Percentiles rank a stretch among this genome's conserved stretches.
These are phyloP conservation scores for Berkeleyomyces rouxiae DNA, from an alignment of 2,329 filamentous ascomycete species.

Conservation along the genomic window DNA sequence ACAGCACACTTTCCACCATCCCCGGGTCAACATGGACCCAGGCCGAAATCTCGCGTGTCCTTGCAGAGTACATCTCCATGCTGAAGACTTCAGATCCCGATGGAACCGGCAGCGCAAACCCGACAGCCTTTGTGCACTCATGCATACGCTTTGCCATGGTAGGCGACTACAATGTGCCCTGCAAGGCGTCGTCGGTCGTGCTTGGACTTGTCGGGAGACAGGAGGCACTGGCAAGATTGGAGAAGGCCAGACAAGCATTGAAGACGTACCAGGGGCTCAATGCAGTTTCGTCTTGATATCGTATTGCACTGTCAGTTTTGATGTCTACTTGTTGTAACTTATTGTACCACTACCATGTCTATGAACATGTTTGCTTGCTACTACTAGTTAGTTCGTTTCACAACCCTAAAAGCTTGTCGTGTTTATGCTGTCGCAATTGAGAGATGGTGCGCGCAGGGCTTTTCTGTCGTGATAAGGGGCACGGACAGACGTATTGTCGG, in stretches of 20 bases:
- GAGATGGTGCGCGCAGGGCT: no score
- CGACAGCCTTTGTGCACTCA: slow-evolving; percentile 2
- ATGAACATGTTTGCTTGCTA: not conserved
- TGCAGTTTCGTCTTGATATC: not conserved
- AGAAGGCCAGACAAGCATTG: slow-evolving; percentile 3
- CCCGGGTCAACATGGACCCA: slow-evolving; percentile 15
- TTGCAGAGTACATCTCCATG: slow-evolving; percentile 12
- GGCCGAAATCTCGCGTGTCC: slow-evolving; percentile 17
- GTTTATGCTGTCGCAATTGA: not conserved
- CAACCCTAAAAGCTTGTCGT: not conserved
- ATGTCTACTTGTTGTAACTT: not conserved
- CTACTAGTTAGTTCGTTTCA: not conserved
- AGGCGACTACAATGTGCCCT: slow-evolving; percentile 10
- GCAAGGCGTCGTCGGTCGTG: slow-evolving; percentile 16
- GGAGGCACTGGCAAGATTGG: slow-evolving; percentile 17
- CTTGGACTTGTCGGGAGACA: slow-evolving; percentile 22
- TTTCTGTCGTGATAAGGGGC: not conserved
- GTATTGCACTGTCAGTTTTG: not conserved
- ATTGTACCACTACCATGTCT: not conserved
- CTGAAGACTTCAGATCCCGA: not conserved
- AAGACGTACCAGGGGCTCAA: not conserved
- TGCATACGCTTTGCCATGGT: slow-evolving; percentile 13
- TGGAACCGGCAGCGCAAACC: not conserved
- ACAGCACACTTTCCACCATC: slow-evolving; percentile 16
- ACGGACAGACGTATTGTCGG: not conserved